Evolutionary conservation across 139 green algal genomes (phyloP).

Genomic region (Edaphochlamys debaryana): DNA sequence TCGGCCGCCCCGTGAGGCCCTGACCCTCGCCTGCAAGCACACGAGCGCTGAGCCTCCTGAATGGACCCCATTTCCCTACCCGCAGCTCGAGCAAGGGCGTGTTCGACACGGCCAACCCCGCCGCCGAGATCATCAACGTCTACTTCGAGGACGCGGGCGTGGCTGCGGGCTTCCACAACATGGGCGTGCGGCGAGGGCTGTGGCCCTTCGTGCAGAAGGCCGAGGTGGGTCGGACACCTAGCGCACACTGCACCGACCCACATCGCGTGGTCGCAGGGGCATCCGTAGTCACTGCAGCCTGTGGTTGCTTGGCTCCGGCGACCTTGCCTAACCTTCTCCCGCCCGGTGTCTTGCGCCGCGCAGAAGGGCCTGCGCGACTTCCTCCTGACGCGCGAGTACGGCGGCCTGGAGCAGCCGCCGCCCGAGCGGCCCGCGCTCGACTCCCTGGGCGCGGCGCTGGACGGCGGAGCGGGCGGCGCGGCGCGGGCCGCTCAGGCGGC

Average conservation of each 20-base stretch:
- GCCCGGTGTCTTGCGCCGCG: background rate
- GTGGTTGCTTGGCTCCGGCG: no score
- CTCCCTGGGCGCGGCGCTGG: slow-evolving; percentile 13
- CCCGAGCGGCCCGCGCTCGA: slow-evolving; percentile 14
- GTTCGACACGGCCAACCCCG: slow-evolving; percentile 27
- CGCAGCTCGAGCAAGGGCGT: slow-evolving; percentile 35
- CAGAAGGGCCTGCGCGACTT: slow-evolving; percentile 29
- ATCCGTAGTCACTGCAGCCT: no score
- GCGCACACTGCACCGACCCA: no score
- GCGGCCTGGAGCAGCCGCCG: slow-evolving; percentile 29
- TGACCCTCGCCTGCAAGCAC: no score
- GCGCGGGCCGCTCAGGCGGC: background rate
- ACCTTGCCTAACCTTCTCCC: background rate
- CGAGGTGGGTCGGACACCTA: slow-evolving; percentile 28
- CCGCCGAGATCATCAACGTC: slow-evolving; percentile 68
- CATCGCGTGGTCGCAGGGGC: background rate
- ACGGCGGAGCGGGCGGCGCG: background rate
- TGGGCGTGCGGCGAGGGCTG: slow-evolving; percentile 77
- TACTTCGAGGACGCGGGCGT: slow-evolving; percentile 84
- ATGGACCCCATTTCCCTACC: no score
- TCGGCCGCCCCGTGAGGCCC: no score
- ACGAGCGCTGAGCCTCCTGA: no score
- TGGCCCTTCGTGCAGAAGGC: slow-evolving; percentile 73
- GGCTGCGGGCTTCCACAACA: slow-evolving; percentile 70
- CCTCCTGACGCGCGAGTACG: slow-evolving; percentile 15